Evolutionary conservation across 768 basidiomycete genomes (phyloP), one percentile per base, ranked within the genome.

Genomic region (Termitomyces sp.): DNA sequence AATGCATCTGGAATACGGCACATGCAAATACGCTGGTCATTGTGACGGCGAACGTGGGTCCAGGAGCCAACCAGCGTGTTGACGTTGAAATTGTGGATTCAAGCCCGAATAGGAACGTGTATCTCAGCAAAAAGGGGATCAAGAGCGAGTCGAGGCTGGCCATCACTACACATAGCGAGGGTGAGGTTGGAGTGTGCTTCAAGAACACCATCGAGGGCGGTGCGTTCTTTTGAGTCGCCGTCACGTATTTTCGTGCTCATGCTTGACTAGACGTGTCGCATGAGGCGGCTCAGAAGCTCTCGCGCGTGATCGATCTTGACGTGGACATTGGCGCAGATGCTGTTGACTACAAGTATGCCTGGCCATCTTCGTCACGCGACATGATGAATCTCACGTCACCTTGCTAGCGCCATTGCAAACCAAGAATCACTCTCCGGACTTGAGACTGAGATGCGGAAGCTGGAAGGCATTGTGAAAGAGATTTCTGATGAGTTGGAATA

Each of bases 321-420:
- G 84, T 98, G 37, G 97, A 99, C 67, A 95, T 99, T 70, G 97
- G 97, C 34, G 95, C 96, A 12, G 96, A 98, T 66, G 97, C 97
- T 2, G 89, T 98, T 37, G 97, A 99, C 74, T 98, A 98, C 82
- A 98, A 99, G 95, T 96, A 66, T 10, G 37, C n/a, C 41, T 51
- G 6, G 25, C 21, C 5, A 31, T 37, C 23, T 27, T 47, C 14
- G 7, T 11, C 43, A 16, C 14, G 6, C 37, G 31, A 42, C 48
- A 6, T 48, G 40, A 4, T 27, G 40, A 25, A 14, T 11, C 46
- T 60, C 8, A 58, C n/a, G 27, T 17, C 54, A 41, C 40, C 58
- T 60, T 54, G 37, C 25, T 66, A 97, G 95, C 65, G 97, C 97
- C 25, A 99, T 98, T 70, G 97, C 97, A 10, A 98, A 97, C 74